Conservation (phyloP, 768 basidiomycete genomes). For the Russula emetica region DNA sequence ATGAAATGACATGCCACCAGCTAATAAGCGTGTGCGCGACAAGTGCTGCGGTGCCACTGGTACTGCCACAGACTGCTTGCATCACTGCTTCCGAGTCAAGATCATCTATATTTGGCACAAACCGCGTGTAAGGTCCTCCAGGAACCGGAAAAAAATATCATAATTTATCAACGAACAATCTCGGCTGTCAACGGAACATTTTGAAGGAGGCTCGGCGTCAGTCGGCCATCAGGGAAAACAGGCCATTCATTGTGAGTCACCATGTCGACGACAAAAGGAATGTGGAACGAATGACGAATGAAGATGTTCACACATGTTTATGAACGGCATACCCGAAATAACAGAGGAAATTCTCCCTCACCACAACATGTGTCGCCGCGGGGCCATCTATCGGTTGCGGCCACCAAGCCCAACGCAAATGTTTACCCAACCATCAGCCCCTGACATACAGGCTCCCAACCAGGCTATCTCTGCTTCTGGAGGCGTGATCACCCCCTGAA, state of each 20-base stretch:
- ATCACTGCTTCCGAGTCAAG: background rate
- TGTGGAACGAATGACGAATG: background rate
- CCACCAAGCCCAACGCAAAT: conserved; percentile 62
- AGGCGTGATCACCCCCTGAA: conserved; percentile 83
- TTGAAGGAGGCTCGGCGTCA: conserved; percentile 2
- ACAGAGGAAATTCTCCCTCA: background rate
- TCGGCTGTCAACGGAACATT: conserved; percentile 17
- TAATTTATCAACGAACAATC: conserved; percentile 9
- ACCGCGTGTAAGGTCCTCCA: background rate
- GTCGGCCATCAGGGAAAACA: conserved; percentile 11
- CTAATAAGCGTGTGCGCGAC: background rate
- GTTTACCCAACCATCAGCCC: conserved; percentile 94
- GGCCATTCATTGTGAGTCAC: conserved; percentile 10
- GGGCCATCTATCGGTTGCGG: conserved; percentile 25
- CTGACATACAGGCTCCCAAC: conserved; percentile 87
- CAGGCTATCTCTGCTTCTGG: conserved; percentile 88
- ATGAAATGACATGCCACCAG: background rate
- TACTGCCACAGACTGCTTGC: background rate
- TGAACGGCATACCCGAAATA: background rate
- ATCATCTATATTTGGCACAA: background rate
- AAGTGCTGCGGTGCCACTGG: background rate
- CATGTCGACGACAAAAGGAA: conserved; percentile 18
- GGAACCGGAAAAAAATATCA: conserved; percentile 1
- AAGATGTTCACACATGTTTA: background rate
- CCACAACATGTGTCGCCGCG: background rate